Conservation (phyloP, 2,329 filamentous ascomycete genomes). For the Trichoderma arundinaceum region DNA sequence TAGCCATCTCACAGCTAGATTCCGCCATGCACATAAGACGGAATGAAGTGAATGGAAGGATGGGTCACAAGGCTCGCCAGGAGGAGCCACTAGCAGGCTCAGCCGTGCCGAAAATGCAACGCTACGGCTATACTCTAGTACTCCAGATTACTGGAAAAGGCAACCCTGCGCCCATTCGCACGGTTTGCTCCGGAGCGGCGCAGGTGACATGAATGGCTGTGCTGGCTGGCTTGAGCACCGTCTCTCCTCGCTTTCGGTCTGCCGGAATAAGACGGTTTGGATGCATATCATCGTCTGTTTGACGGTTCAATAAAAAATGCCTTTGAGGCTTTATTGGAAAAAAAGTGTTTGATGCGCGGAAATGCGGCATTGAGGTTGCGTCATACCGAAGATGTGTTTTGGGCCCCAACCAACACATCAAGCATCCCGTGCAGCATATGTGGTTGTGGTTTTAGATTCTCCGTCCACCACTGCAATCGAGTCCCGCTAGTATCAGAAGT, state of each 20-base stretch:
- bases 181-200: conserved; percentile 2
- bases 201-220: conserved; percentile 18
- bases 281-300: background rate
- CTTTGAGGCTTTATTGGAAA: background rate
- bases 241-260: background rate
- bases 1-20: background rate
- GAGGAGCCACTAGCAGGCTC: conserved; percentile 10
- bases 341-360: too few species aligned
- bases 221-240: background rate
- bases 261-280: background rate
- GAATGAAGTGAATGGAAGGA: background rate
- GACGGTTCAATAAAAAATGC: too few species aligned
- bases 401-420: too few species aligned
- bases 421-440: too few species aligned
- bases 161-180: background rate
- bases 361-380: too few species aligned
- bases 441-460: too few species aligned
- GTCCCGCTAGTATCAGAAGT: too few species aligned
- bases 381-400: too few species aligned
- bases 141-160: conserved; percentile 6
- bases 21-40: background rate
- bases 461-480: background rate
- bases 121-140: conserved; percentile 16
- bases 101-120: background rate
- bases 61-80: background rate